Evolutionary conservation across 2,329 filamentous ascomycete genomes (phyloP), one percentile per base, ranked within the genome.

Genomic region (Myriosclerotinia curreyana): DNA sequence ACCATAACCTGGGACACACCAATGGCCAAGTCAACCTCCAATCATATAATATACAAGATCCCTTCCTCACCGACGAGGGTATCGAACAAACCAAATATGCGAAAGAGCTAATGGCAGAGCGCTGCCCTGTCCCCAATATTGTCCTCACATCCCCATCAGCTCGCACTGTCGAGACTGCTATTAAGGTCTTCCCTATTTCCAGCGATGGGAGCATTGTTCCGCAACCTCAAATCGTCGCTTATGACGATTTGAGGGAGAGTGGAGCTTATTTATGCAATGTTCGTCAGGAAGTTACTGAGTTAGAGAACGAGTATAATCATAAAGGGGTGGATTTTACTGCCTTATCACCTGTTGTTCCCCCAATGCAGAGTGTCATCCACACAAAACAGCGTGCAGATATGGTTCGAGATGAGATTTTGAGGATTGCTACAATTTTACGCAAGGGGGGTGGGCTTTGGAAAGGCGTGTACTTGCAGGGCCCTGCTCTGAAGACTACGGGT

Each of bases 401-500:
- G 0, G 50, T 55, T 12, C 34, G 48, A 0, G 46, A n/a, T 1
- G 38, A 62, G 38, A n/a, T 62, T 1, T 4, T 11, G 28, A 15
- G 1, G 5, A 55, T 62, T 7, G 40, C 25, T 12, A 31, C 36
- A n/a, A 44, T 62, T 15, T 34, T 62, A 17, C 20, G 7, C 7
- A 9, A 54, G 7, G 60, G 50, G 0, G 60, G 60, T 1, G 60
- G 60, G 15, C 12, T 54, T 34, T 62, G 60, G 60, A 62, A 62
- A 3, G 60, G 60, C 9, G 11, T 62, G 2, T 46, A 54, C 44
- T 14, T 62, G 14, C 25, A 48, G 15, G 42, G 55, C 2, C 31
- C 28, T 5, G 4, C 31, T 20, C 14, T 11, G 15, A 31, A 38
- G n/a, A 36, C 15, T 38, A n/a, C 4, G n/a, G n/a, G 15, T 5